Base-by-base conservation (phyloP, 1,284 basidiomycete genomes). In the Tylopilus orsonianus region DNA sequence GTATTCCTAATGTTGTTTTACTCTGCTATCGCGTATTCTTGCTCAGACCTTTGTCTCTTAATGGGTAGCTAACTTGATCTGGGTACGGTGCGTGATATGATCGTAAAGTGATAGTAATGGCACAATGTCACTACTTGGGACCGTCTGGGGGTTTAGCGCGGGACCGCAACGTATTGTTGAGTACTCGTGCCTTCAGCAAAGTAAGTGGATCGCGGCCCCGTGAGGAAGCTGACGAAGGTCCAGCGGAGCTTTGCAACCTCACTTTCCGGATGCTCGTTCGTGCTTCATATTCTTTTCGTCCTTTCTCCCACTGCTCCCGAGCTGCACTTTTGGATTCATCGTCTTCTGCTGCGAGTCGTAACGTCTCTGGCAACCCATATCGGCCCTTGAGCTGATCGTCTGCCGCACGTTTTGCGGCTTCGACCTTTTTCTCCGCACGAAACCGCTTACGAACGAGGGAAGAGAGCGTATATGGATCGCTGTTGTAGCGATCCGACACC, bases 381-480 rank as follows among this genome's bases (percentile, higher is more conserved):
- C 78, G 76, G 27, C 75, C 78, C 56, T 84, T 87, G 37, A 96
- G 68, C 10, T 69, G 70, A 34, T 87, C 81, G 59, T 97, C 91
- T 8, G 74, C 75, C 24, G 73, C 75, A 48, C 81, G 75, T 55
- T 85, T 84, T 36, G 75, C 78, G 52, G 81, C 73, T 45, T 88
- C 82, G 1, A 87, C 67, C 64, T 86, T 88, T 73, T 97, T 98
- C 58, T 90, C 89, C 50, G 81, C 79, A 1, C 97, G 81, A 63
- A 98, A 97, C 16, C 77, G 77, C 57, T 85, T 86, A 27, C 97
- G 81, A 7, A 88, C 78, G 47, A 81, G 80, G 6, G 72, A 65
- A 5, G 93, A 96, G 18, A 89, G 79, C 0, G 78, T 55, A 62
- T 95, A 97, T 0, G 96, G 96, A 69, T 98, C 94, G 2, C 80